Percentiles rank a stretch among this genome's conserved stretches.
Evolutionary conservation across 208 protist species (phyloP).

Genomic region (Acanthamoeba royreba): DNA sequence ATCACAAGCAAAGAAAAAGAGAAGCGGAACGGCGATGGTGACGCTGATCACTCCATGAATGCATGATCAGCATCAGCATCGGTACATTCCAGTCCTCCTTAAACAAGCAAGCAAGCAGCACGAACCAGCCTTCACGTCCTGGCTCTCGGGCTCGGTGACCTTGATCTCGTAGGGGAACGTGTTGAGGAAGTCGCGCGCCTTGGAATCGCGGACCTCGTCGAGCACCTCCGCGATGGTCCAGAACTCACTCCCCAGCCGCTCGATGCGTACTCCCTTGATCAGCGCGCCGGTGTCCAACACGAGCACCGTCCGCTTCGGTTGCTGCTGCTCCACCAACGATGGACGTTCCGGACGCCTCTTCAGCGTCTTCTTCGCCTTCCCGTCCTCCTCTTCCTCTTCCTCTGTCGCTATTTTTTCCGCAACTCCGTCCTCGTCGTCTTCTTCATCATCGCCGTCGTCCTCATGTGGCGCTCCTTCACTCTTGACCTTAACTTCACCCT

Average conservation of each 20-base stretch:
- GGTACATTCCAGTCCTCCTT: too few relatives aligned
- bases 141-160: background rate
- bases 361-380: background rate
- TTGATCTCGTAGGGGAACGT: slow-evolving; percentile 28
- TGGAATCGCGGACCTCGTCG: slow-evolving; percentile 22
- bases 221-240: slow-evolving; percentile 47
- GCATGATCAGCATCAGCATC: too few relatives aligned
- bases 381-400: background rate
- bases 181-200: slow-evolving; percentile 6
- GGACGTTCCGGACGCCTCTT: background rate
- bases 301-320: background rate
- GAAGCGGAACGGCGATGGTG: background rate
- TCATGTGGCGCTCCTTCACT: background rate
- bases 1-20: too few relatives aligned
- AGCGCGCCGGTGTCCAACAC: slow-evolving; percentile 54
- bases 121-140: background rate
- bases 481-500: background rate
- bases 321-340: background rate
- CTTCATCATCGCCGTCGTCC: too few relatives aligned
- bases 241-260: slow-evolving; percentile 6
- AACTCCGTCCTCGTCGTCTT: background rate
- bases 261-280: slow-evolving; percentile 53
- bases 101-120: too few relatives aligned
- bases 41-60: too few relatives aligned
- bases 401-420: background rate